Evolutionary conservation across 495 filamentous ascomycete genomes (phyloP), one percentile per base, ranked within the genome.

Genomic region (Hypoxylon fragiforme): DNA sequence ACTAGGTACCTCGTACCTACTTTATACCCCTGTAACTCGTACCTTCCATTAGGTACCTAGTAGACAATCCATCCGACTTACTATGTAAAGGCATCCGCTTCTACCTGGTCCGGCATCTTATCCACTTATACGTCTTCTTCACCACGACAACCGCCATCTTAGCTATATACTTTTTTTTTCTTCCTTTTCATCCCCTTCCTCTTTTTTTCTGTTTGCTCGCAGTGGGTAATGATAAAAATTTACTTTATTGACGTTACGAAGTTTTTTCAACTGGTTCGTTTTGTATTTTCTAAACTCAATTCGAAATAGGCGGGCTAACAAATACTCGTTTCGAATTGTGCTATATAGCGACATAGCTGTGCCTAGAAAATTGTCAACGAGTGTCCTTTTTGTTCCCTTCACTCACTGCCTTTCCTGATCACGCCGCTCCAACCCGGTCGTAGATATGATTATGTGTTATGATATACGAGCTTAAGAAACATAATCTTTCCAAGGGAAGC

Each of bases 371-470:
- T 47, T 41, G 28, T 41, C 45, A 51, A 61, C 50, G 34, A 16
- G 24, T 26, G 34, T 26, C 44, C 26, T 18, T 11, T 39, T 11
- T 18, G 18, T 38, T 26, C 21, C 22, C 22, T 21, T 15, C 11
- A 15, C 3, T 24, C 35, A 3, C 22, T 8, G 28, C 19, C 44
- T 16, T 18, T 37, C 34, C n/a, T 42, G 3, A 12, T 21, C n/a
- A 43, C 22, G 7, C 20, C 15, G 20, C 14, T 32, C 46, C 42
- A n/a, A 31, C 26, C 48, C 50, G 39, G 45, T 31, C 32, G 19
- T 54, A 50, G 39, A 51, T 56, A 51, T 51, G 57, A 61, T 55
- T 55, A 61, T 61, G 57, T 56, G 57, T 46, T 40, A 61, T 56
- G 57, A 61, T 35, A 55, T 56, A 61, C 46, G 47, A 61, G 5